These are phyloP conservation scores for Saxophila tyrrhenica DNA, from an alignment of 495 filamentous ascomycete genomes.

Conservation along the genomic window DNA sequence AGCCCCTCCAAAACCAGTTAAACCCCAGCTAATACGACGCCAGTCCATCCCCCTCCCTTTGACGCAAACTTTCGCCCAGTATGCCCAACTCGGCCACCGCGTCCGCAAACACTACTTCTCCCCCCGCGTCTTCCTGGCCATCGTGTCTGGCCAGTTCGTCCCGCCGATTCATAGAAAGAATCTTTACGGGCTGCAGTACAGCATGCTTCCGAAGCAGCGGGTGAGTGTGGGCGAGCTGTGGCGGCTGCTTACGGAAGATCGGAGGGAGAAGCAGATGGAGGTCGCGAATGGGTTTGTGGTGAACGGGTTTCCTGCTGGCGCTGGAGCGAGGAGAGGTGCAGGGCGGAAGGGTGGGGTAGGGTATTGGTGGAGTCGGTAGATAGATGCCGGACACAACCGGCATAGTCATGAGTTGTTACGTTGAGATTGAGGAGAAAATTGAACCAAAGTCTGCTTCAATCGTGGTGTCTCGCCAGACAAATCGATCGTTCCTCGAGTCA, in stretches of 20 bases:
- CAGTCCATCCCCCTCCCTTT: conserved; percentile 86
- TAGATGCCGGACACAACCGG: background rate
- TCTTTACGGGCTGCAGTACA: conserved; percentile 94
- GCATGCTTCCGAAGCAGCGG: conserved; percentile 79
- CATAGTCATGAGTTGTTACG: no score
- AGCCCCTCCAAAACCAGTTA: no score
- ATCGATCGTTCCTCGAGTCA: background rate
- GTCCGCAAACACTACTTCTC: conserved; percentile 93
- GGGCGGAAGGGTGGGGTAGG: background rate
- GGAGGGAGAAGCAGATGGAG: background rate
- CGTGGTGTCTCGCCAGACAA: background rate
- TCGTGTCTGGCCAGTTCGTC: conserved; percentile 79
- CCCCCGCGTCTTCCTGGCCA: conserved; percentile 71
- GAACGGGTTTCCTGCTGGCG: background rate
- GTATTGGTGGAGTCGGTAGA: conserved; percentile 2
- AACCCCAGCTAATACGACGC: no score
- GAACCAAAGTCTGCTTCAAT: background rate
- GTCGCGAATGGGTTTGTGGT: conserved; percentile 3
- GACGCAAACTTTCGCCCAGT: conserved; percentile 86
- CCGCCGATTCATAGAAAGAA: conserved; percentile 82
- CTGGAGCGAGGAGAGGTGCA: background rate
- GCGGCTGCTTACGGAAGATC: conserved; percentile 49
- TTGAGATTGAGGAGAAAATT: background rate
- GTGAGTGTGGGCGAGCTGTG: conserved; percentile 78
- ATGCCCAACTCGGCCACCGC: conserved; percentile 85